Evolutionary conservation across 257 asterid species (phyloP).

Genomic region (Ajuga chamaepitys): DNA sequence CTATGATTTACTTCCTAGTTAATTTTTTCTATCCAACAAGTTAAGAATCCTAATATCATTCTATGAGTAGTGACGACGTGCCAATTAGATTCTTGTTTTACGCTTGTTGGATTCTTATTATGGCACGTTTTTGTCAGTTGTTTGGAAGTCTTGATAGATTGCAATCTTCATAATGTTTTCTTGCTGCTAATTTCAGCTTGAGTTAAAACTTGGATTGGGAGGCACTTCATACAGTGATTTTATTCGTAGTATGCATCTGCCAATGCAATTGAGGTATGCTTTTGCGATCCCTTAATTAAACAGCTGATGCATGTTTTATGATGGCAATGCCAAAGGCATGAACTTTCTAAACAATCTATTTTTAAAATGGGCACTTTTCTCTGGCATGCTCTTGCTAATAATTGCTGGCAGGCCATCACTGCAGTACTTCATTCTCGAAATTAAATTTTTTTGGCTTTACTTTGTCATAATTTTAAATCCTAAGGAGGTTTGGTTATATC

Average conservation of each 20-base stretch:
- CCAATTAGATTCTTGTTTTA: background rate
- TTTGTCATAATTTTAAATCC: background rate
- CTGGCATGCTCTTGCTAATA: background rate
- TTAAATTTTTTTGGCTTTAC: background rate
- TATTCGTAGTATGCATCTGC: conserved; percentile 73
- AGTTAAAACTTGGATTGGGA: conserved; percentile 86
- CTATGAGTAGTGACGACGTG: background rate
- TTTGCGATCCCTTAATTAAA: background rate
- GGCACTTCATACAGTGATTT: conserved; percentile 95
- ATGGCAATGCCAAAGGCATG: background rate
- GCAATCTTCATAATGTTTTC: conserved; percentile 7
- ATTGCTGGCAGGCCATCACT: background rate
- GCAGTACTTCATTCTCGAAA: background rate
- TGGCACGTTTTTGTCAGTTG: background rate
- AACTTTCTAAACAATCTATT: too few relatives aligned
- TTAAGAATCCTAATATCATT: background rate
- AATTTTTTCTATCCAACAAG: background rate
- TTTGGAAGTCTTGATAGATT: background rate
- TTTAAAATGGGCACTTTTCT: background rate
- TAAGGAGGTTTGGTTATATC: background rate
- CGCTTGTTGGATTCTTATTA: background rate
- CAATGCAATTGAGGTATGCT: conserved; percentile 85
- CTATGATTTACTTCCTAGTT: background rate
- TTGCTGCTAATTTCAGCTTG: conserved; percentile 47
- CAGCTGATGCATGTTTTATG: background rate